These are phyloP conservation scores for Amniculicola lignicola DNA, from an alignment of 495 filamentous ascomycete genomes.

Conservation along the genomic window DNA sequence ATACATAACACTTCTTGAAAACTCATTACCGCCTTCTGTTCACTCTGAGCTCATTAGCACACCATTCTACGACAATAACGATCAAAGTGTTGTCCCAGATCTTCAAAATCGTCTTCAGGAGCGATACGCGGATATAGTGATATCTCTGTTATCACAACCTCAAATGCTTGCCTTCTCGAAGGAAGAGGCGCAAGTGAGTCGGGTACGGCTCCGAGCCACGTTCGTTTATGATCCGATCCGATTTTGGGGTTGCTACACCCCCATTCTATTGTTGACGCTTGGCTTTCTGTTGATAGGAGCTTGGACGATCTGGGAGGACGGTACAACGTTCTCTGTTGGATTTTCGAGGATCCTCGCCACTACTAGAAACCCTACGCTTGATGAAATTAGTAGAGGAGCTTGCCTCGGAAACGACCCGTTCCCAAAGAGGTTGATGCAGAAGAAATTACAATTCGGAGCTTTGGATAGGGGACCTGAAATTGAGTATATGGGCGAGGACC, in stretches of 20 bases:
- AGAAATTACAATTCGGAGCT: constrained; percentile 13
- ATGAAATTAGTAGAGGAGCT: constrained; percentile 19
- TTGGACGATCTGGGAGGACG: constrained; percentile 15
- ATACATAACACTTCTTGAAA: constrained; percentile 23
- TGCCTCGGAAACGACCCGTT: constrained; percentile 24
- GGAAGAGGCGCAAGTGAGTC: constrained; percentile 17
- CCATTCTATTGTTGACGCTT: constrained; percentile 34
- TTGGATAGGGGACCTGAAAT: constrained; percentile 5
- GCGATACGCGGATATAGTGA: constrained; percentile 39
- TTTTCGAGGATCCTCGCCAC: constrained; percentile 29
- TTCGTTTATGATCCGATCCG: constrained; percentile 34
- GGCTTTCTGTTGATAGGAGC: constrained; percentile 15
- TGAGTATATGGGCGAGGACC: constrained; percentile 15
- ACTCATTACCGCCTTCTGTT: constrained; percentile 13
- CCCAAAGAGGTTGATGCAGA: constrained; percentile 18
- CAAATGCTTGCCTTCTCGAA: constrained; percentile 35
- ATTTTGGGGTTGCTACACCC: constrained; percentile 41
- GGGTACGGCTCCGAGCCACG: constrained; percentile 30
- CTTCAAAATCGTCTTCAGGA: constrained; percentile 24
- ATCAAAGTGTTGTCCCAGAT: constrained; percentile 20
- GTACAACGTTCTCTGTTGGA: constrained; percentile 12
- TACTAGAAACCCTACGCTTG: constrained; percentile 19
- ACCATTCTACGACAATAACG: constrained; percentile 32
- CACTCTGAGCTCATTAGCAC: constrained; percentile 35
- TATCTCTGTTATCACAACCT: constrained; percentile 39